phyloP scores from a whole-genome alignment of 2,329 filamentous ascomycete genomes.

The Fusarium anthophilum region DNA sequence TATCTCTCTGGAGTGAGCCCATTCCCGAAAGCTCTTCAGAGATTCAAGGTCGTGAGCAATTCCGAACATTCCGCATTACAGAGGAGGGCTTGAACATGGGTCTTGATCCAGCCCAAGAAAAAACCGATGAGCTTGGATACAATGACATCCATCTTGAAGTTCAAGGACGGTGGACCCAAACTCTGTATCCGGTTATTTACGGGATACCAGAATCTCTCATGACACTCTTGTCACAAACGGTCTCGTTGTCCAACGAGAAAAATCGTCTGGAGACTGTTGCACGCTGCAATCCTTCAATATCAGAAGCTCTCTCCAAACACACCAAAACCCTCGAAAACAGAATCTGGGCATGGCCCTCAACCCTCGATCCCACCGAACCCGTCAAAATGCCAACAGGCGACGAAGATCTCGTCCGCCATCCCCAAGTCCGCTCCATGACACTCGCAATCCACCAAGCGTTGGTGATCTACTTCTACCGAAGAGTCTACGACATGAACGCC shows the following conservation, averaged over 20 bases:
- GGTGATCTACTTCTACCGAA: conserved; percentile 57
- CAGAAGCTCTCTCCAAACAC: conserved; percentile 41
- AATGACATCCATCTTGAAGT: conserved; percentile 55
- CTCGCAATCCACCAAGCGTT: conserved; percentile 54
- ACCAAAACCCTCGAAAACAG: conserved; percentile 46
- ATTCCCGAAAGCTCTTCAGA: not conserved
- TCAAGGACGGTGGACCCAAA: conserved; percentile 51
- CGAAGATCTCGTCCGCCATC: conserved; percentile 31
- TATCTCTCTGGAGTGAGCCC: conserved; percentile 28
- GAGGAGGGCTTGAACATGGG: conserved; percentile 44
- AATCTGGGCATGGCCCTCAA: conserved; percentile 45
- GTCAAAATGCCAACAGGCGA: not conserved
- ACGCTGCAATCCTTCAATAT: conserved; percentile 33
- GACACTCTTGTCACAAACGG: conserved; percentile 52
- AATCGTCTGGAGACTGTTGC: conserved; percentile 41
- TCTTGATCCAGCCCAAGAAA: conserved; percentile 42
- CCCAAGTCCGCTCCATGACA: conserved; percentile 32
- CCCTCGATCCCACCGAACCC: conserved; percentile 7
- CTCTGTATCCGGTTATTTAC: conserved; percentile 56
- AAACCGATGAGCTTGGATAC: conserved; percentile 50
- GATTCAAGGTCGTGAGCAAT: not conserved
- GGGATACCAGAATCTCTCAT: conserved; percentile 55
- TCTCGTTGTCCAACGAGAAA: conserved; percentile 55
- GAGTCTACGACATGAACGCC: conserved; percentile 50
- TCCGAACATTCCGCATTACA: conserved; percentile 43